Conservation (phyloP, 176 grass and related monocot species). For the Coix lacrymajobi region DNA sequence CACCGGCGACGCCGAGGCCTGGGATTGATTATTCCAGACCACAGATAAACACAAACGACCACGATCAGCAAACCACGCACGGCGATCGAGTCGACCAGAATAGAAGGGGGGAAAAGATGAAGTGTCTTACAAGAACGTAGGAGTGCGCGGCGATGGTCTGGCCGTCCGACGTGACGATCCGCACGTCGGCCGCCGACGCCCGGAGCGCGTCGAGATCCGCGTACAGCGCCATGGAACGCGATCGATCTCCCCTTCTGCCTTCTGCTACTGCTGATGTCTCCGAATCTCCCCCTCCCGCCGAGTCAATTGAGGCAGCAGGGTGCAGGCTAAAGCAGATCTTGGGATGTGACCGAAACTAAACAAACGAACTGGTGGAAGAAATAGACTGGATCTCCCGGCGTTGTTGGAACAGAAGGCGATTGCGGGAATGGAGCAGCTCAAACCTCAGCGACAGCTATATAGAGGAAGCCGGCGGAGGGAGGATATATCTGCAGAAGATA, state of each 20-base stretch:
- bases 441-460: conserved; percentile 7
- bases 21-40: background rate
- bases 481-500: background rate
- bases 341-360: background rate
- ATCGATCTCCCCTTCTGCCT: background rate
- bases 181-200: conserved; percentile 46
- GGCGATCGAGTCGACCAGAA: background rate
- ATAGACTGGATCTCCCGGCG: background rate
- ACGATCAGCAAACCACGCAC: background rate
- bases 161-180: conserved; percentile 72
- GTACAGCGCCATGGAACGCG: conserved; percentile 15
- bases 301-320: background rate
- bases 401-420: background rate
- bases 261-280: background rate
- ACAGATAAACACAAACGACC: background rate
- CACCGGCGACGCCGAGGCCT: conserved; percentile 74
- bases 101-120: no score
- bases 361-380: background rate
- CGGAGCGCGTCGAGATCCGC: conserved; percentile 29
- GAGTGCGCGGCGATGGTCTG: conserved; percentile 69
- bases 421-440: background rate
- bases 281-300: background rate
- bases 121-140: conserved; percentile 54
- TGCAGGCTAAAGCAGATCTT: background rate
- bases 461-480: background rate